phyloP scores from a whole-genome alignment of 257 asterid genomes.

The Plectranthus barbatus region DNA sequence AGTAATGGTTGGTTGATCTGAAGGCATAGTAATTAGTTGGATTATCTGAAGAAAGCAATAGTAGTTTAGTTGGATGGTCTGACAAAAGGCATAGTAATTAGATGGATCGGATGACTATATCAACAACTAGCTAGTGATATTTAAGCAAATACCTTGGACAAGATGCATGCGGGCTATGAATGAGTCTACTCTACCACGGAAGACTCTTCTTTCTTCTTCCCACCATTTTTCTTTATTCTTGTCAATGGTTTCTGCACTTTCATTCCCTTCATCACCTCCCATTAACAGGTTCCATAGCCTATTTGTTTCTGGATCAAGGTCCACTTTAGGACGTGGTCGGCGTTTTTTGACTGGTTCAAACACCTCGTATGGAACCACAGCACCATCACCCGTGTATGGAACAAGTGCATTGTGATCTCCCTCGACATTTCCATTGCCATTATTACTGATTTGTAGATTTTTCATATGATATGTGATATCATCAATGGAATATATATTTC shows the following conservation, averaged over 20 bases:
- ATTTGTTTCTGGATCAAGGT: conserved; percentile 80
- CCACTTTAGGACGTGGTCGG: conserved; percentile 67
- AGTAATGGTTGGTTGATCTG: not conserved
- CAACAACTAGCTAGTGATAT: not conserved
- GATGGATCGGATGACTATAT: conserved; percentile 1
- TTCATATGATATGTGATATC: conserved; percentile 28
- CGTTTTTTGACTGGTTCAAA: conserved; percentile 44
- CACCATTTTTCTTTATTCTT: conserved; percentile 56
- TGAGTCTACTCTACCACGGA: conserved; percentile 69
- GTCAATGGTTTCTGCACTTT: conserved; percentile 40
- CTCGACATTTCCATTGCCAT: conserved; percentile 14
- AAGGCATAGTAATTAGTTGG: not conserved
- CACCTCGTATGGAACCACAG: conserved; percentile 43
- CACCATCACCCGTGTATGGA: conserved; percentile 49
- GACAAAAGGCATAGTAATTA: not conserved
- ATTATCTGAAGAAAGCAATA: not conserved
- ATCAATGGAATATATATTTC: conserved; percentile 25
- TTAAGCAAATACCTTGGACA: conserved; percentile 61
- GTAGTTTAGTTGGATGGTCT: not conserved
- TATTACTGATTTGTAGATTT: conserved; percentile 27
- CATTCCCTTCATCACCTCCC: conserved; percentile 59
- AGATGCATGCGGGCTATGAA: conserved; percentile 88
- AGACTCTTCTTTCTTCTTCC: conserved; percentile 68
- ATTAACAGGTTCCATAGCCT: conserved; percentile 72
- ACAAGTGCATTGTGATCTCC: conserved; percentile 44